Base-by-base conservation (phyloP, 2,329 filamentous ascomycete genomes). In the Paecilomyces niveus region DNA sequence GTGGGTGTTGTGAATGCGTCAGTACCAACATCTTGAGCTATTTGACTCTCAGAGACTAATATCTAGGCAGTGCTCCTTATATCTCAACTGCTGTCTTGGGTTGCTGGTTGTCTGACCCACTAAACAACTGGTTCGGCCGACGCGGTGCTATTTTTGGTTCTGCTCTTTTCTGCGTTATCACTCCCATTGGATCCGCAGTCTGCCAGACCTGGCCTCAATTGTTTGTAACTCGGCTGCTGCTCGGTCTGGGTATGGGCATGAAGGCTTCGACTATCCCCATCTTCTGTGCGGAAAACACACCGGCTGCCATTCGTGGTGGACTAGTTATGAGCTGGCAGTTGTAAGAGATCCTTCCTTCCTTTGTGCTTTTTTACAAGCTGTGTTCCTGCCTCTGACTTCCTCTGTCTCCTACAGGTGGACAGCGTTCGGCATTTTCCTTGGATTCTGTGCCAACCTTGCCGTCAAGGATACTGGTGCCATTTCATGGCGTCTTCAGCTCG, bases 51-150 rank as follows among this genome's bases (percentile, higher is more conserved):
- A 49, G 18, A 39, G 56, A 63, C 62, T 67, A 57, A 63, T 31
- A 57, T 62, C 65, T 61, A 21, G 55, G 54, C 49, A 72, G 68
- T 11, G 83, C 76, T 49, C 81, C 81, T 0, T 83, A 86, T 57
- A 75, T 85, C 55, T 81, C 80, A 18, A 76, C 75, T 64, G 76
- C 78, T 2, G 75, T 75, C 59, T 73, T 84, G 75, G 85, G 85
- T 3, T 86, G 84, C 68, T 89, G 86, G 86, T 72, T 87, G 13
- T 86, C 85, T 0, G 87, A 89, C 61, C 85, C 85, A 0, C 64
- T 84, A 11, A 89, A 89, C 65, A 73, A 82, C 49, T 73, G 73
- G 10, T 64, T 85, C 29, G 85, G 85, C 39, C 84, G 86, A 45
- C 82, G 85, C 55, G 84, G 85, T 10, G 82, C 83, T 53, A 89